These are phyloP conservation scores for Brassica nigra DNA, from an alignment of 345 rosid genomes.

Conservation along the genomic window DNA sequence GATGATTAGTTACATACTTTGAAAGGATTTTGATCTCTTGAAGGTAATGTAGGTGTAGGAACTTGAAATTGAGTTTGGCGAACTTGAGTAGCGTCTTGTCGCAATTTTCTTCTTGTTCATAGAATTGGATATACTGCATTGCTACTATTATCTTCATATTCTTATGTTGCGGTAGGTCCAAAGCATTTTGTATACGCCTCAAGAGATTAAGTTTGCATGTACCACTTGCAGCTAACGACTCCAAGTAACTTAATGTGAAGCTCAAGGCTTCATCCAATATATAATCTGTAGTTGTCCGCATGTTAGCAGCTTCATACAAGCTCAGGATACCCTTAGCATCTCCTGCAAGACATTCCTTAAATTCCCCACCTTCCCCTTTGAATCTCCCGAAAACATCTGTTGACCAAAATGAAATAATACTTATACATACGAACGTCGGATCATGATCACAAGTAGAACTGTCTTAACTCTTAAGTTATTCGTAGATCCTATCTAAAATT, in stretches of 20 bases:
- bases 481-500: too few species aligned
- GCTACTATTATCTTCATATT: background rate
- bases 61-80: background rate
- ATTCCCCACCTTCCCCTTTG: slow-evolving; percentile 28
- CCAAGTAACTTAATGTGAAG: slow-evolving; percentile 20
- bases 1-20: background rate
- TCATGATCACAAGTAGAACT: too few species aligned
- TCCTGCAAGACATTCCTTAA: slow-evolving; percentile 8
- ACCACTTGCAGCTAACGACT: background rate
- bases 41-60: background rate
- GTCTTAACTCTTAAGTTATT: too few species aligned
- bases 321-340: slow-evolving; percentile 44
- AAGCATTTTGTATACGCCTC: slow-evolving; percentile 15
- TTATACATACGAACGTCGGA: too few species aligned
- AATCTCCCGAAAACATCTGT: slow-evolving; percentile 42
- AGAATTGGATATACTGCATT: background rate
- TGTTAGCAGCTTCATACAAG: slow-evolving; percentile 46
- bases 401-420: background rate
- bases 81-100: background rate
- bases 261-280: slow-evolving; percentile 40
- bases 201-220: background rate
- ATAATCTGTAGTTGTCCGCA: slow-evolving; percentile 35
- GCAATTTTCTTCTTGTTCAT: background rate
- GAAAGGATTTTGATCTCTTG: background rate
- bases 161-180: background rate